Conservation (phyloP, 495 filamentous ascomycete species). For the Annulohypoxylon moriforme region DNA sequence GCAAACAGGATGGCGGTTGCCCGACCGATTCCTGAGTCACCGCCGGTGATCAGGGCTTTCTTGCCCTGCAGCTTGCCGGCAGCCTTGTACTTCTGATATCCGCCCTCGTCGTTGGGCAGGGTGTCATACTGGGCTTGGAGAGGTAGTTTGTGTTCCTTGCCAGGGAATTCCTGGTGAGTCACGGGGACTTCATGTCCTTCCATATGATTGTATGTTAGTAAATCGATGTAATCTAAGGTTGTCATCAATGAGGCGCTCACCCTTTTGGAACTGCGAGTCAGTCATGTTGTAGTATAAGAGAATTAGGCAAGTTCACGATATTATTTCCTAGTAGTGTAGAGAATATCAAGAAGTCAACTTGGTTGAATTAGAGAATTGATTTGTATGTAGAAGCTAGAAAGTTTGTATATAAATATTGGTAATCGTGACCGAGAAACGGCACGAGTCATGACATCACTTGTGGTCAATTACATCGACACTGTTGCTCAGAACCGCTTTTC, state of each 20-base stretch:
- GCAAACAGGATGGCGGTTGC: constrained; percentile 82
- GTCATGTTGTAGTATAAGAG: constrained; percentile 42
- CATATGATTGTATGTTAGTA: constrained; percentile 16
- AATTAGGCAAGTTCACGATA: neutral
- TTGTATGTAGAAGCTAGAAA: neutral
- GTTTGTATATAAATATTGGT: constrained; percentile 8
- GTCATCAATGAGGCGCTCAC: constrained; percentile 24
- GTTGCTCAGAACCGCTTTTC: constrained; percentile 37
- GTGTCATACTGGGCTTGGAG: constrained; percentile 71
- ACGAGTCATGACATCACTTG: constrained; percentile 43
- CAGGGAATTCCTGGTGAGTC: constrained; percentile 74
- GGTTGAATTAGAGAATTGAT: neutral
- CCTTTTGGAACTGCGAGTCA: constrained; percentile 65
- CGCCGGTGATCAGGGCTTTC: constrained; percentile 83
- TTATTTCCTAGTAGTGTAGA: neutral
- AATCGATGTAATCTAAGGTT: neutral
- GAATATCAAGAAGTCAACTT: no score
- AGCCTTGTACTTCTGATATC: constrained; percentile 79
- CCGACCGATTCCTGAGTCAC: constrained; percentile 85
- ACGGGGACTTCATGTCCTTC: constrained; percentile 76
- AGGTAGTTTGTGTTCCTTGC: constrained; percentile 73
- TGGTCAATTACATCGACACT: constrained; percentile 35
- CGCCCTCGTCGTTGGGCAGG: constrained; percentile 76
- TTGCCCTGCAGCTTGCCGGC: constrained; percentile 81
- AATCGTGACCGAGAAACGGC: constrained; percentile 20